Percentiles rank a stretch among this genome's conserved stretches.
These are phyloP conservation scores for Neofusicoccum sp. DNA, from an alignment of 2,329 filamentous ascomycete genomes.

Conservation along the genomic window DNA sequence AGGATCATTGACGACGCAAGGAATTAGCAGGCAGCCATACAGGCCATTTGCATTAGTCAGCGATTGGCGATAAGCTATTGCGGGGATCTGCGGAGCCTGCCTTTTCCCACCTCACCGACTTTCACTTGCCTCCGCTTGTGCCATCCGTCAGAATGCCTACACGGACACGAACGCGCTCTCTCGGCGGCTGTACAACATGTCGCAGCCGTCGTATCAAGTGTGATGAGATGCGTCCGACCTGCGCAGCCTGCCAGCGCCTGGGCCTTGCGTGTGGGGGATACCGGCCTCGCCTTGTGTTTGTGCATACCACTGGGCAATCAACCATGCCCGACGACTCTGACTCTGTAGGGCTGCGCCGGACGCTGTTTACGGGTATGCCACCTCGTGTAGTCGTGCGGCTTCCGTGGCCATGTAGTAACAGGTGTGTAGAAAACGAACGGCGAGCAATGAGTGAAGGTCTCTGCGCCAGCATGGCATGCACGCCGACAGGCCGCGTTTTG, in stretches of 20 bases:
- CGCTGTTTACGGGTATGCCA: slow-evolving; percentile 22
- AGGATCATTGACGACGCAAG: too few relatives aligned
- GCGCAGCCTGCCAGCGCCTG: slow-evolving; percentile 20
- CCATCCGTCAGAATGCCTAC: background rate
- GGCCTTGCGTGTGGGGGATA: slow-evolving; percentile 22
- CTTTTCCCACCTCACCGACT: too few relatives aligned
- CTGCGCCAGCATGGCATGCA: background rate
- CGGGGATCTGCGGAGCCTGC: too few relatives aligned
- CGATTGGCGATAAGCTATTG: too few relatives aligned
- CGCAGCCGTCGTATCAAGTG: slow-evolving; percentile 24
- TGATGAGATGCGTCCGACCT: slow-evolving; percentile 22
- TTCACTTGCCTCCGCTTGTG: too few relatives aligned
- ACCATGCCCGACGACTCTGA: slow-evolving; percentile 1
- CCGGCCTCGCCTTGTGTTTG: slow-evolving; percentile 17
- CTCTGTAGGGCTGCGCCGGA: slow-evolving; percentile 10
- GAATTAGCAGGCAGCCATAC: too few relatives aligned
- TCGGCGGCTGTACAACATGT: slow-evolving; percentile 24
- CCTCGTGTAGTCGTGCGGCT: background rate
- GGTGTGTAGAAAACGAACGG: background rate
- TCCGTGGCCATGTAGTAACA: background rate
- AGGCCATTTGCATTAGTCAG: too few relatives aligned
- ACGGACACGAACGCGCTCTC: slow-evolving; percentile 22
- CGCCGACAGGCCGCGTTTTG: background rate
- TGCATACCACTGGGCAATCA: slow-evolving; percentile 17
- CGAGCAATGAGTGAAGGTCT: background rate